These are phyloP conservation scores for Didymella segeticola DNA, from an alignment of 2,329 filamentous ascomycete genomes.

Conservation along the genomic window DNA sequence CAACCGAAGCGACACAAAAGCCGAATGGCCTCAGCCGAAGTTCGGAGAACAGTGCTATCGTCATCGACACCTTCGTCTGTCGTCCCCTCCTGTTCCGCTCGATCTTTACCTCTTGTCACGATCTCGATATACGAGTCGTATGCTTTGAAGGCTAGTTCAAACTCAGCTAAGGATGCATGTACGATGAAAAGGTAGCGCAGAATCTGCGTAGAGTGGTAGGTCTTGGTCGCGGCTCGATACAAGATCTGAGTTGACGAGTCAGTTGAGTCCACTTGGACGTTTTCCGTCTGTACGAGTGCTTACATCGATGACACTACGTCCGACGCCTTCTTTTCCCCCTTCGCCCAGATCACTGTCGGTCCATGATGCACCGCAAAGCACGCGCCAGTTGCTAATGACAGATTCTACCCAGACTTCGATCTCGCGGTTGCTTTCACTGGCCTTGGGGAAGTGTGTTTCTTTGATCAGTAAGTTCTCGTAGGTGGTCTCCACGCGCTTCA, in stretches of 20 bases:
- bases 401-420: conserved; percentile 83
- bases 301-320: conserved; percentile 76
- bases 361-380: conserved; percentile 82
- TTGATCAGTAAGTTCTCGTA: conserved; percentile 81
- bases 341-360: conserved; percentile 79
- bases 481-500: conserved; percentile 77
- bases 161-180: conserved; percentile 87
- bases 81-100: conserved; percentile 77
- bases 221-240: conserved; percentile 89
- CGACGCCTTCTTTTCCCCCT: conserved; percentile 77
- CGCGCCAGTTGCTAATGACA: conserved; percentile 83
- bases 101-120: conserved; percentile 81
- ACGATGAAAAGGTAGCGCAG: conserved; percentile 86
- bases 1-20: conserved; percentile 84
- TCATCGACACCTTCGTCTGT: conserved; percentile 75
- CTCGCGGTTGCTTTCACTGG: conserved; percentile 77
- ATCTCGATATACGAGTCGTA: conserved; percentile 93
- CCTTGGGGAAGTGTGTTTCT: conserved; percentile 83
- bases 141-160: conserved; percentile 87
- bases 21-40: conserved; percentile 79
- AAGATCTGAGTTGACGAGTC: conserved; percentile 64
- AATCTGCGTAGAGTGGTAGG: conserved; percentile 92
- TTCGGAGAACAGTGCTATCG: conserved; percentile 77
- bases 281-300: conserved; percentile 16
- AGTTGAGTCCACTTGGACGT: not conserved